phyloP scores from a whole-genome alignment of 139 green algal genomes.

The Ettlia oleoabundans region DNA sequence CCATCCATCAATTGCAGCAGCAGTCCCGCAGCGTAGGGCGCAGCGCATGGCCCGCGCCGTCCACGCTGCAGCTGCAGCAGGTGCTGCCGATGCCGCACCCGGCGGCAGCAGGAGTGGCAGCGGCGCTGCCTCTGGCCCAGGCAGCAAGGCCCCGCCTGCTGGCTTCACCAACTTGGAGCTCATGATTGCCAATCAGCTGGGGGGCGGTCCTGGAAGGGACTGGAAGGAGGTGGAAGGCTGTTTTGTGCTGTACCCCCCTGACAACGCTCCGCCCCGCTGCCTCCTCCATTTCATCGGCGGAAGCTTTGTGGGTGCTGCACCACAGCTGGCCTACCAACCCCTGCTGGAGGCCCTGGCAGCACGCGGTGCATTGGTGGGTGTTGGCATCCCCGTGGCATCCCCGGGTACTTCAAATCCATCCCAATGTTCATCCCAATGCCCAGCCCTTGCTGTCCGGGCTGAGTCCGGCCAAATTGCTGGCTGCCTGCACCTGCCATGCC shows the following conservation, averaged over 20 bases:
- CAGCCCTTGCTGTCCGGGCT: no score
- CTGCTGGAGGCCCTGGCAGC: slow-evolving; percentile 83
- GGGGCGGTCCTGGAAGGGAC: slow-evolving; percentile 38
- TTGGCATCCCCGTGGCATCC: no score
- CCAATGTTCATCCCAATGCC: no score
- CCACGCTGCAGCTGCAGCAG: not conserved
- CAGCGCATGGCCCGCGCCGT: not conserved
- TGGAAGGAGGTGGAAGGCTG: slow-evolving; percentile 75
- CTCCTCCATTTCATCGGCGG: slow-evolving; percentile 92
- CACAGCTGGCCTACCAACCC: slow-evolving; percentile 81
- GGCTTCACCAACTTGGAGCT: slow-evolving; percentile 35
- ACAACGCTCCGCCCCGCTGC: not conserved
- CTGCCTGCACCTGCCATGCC: not conserved
- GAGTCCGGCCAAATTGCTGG: no score
- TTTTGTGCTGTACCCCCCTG: slow-evolving; percentile 66
- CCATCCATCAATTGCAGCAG: no score
- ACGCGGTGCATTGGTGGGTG: slow-evolving; percentile 68
- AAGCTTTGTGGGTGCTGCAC: slow-evolving; percentile 91
- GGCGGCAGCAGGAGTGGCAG: not conserved
- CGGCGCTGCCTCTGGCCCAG: not conserved
- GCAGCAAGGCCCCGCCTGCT: not conserved
- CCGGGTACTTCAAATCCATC: no score
- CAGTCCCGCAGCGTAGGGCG: not conserved
- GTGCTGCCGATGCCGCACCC: not conserved
- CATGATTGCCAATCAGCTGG: slow-evolving; percentile 15